phyloP scores from a whole-genome alignment of 2,329 filamentous ascomycete genomes.

The Nemania sp. region DNA sequence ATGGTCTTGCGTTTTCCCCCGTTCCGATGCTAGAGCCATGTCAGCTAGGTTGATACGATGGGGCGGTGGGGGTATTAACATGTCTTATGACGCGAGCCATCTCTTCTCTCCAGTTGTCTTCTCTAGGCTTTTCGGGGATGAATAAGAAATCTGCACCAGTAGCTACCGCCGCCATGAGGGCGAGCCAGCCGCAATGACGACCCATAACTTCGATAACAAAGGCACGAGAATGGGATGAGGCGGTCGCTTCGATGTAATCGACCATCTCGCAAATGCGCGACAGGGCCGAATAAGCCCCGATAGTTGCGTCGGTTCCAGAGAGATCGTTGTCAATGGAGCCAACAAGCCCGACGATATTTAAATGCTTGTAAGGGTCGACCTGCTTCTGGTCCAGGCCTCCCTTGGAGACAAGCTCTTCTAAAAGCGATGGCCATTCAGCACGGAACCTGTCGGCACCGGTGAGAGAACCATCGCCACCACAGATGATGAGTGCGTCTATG shows the following conservation, averaged over 20 bases:
- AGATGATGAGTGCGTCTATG: conserved; percentile 95
- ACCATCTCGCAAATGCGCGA: conserved; percentile 93
- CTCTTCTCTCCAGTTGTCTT: conserved; percentile 83
- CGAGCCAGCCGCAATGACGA: conserved; percentile 95
- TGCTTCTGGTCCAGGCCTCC: conserved; percentile 73
- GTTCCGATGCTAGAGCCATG: conserved; percentile 68
- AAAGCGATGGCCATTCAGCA: conserved; percentile 84
- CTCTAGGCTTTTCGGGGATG: conserved; percentile 89
- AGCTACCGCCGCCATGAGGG: conserved; percentile 92
- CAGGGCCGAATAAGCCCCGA: conserved; percentile 93
- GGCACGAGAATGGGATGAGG: conserved; percentile 88
- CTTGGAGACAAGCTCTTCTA: conserved; percentile 79
- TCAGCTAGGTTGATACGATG: conserved; percentile 12
- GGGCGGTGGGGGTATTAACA: conserved; percentile 46
- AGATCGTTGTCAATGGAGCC: conserved; percentile 99
- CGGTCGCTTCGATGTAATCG: conserved; percentile 95
- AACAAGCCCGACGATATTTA: conserved; percentile 96
- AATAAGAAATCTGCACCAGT: conserved; percentile 97
- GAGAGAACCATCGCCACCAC: conserved; percentile 93
- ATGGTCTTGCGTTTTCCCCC: conserved; percentile 97
- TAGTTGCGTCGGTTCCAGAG: conserved; percentile 94
- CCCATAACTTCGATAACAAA: conserved; percentile 99
- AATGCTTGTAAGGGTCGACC: conserved; percentile 74
- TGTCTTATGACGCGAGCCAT: conserved; percentile 80
- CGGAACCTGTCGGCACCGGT: conserved; percentile 95